Conservation (phyloP, 305 asterid species). For the Solanum chacoense region DNA sequence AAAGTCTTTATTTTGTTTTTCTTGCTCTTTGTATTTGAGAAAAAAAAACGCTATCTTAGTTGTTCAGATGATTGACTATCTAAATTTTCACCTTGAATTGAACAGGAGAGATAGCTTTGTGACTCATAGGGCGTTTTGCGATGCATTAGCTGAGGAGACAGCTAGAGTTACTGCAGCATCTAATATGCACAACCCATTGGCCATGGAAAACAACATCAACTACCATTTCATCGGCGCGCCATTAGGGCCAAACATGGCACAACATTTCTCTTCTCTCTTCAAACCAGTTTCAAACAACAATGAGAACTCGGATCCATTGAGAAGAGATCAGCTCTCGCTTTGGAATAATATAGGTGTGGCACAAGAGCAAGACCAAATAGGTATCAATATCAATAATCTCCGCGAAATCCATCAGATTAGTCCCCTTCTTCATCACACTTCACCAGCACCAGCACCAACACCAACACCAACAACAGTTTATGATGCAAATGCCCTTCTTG, state of each 20-base stretch:
- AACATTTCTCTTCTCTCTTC: conserved; percentile 45
- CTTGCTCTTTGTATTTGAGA: neutral
- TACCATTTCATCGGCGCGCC: conserved; percentile 54
- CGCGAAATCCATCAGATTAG: conserved; percentile 33
- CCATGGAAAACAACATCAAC: conserved; percentile 17
- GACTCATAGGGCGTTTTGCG: conserved; percentile 93
- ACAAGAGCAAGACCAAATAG: conserved; percentile 16
- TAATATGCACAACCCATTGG: conserved; percentile 15
- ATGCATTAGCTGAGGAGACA: conserved; percentile 83
- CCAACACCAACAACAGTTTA: neutral
- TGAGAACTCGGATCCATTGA: conserved; percentile 10
- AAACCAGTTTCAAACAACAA: conserved; percentile 23
- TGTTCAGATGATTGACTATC: neutral
- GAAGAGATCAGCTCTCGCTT: conserved; percentile 23
- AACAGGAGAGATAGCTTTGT: conserved; percentile 85
- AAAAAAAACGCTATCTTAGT: too few relatives aligned
- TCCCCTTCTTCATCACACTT: conserved; percentile 20
- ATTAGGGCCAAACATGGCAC: conserved; percentile 27
- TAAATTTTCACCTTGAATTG: neutral
- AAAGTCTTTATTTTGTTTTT: neutral
- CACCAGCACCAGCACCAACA: neutral
- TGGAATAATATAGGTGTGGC: conserved; percentile 31
- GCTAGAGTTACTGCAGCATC: conserved; percentile 69
- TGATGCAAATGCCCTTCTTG: conserved; percentile 14
- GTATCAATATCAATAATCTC: conserved; percentile 28